Conservation (phyloP, 768 basidiomycete species). For the Suillus plorans region DNA sequence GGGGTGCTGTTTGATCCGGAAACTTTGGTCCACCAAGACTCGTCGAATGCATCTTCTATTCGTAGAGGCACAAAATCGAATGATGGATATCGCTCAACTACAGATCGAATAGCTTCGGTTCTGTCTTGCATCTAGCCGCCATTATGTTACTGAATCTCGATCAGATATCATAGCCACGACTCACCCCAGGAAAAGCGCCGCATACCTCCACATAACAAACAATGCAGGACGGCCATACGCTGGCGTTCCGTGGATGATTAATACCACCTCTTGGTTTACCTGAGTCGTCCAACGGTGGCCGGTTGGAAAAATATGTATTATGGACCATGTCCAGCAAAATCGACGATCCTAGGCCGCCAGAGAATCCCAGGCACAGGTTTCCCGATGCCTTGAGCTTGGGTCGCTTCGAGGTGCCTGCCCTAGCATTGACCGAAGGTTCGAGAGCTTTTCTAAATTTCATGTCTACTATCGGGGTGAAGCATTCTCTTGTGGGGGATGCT, state of each 20-base stretch:
- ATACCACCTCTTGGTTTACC: constrained; percentile 50
- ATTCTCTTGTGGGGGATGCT: constrained; percentile 42
- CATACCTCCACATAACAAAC: constrained; percentile 75
- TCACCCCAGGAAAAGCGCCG: constrained; percentile 58
- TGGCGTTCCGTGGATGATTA: constrained; percentile 62
- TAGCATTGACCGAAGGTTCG: constrained; percentile 61
- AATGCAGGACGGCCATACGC: constrained; percentile 59
- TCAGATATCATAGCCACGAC: constrained; percentile 23
- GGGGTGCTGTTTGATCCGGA: constrained; percentile 31
- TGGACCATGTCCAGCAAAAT: constrained; percentile 69
- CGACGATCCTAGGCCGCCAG: constrained; percentile 79
- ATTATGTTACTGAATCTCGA: constrained; percentile 8
- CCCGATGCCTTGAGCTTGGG: constrained; percentile 66
- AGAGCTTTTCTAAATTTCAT: constrained; percentile 64
- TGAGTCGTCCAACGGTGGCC: constrained; percentile 25
- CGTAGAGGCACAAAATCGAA: constrained; percentile 63
- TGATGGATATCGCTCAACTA: constrained; percentile 47
- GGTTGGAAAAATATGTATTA: constrained; percentile 50
- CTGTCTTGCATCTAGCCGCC: constrained; percentile 50
- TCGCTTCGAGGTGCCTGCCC: constrained; percentile 53
- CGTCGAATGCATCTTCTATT: constrained; percentile 75
- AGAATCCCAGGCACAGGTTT: constrained; percentile 66
- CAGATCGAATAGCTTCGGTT: constrained; percentile 47
- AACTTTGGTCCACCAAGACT: constrained; percentile 59
- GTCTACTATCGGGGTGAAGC: constrained; percentile 63